phyloP scores from a whole-genome alignment of 2,329 filamentous ascomycete genomes.

The Neonectria punicea region DNA sequence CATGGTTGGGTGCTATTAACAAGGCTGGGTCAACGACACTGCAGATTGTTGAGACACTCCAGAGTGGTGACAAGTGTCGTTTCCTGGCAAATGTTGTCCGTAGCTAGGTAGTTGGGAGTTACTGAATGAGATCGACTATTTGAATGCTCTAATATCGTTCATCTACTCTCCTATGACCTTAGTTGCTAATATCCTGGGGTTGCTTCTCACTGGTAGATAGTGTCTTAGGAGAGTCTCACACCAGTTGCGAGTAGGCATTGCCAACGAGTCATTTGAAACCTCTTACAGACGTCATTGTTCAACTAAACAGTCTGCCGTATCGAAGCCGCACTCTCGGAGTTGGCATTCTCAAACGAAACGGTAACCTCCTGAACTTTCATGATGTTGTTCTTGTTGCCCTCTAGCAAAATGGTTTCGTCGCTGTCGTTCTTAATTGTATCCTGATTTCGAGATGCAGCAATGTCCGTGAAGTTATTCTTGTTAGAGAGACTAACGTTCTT shows the following conservation, averaged over 20 bases:
- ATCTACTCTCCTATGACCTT: too few relatives aligned
- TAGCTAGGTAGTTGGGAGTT: not conserved
- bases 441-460: slow-evolving; percentile 11
- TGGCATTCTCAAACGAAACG: slow-evolving; percentile 19
- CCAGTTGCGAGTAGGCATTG: too few relatives aligned
- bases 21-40: not conserved
- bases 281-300: too few relatives aligned
- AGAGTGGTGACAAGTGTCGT: not conserved
- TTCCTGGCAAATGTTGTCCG: not conserved
- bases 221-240: too few relatives aligned
- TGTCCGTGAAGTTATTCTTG: slow-evolving; percentile 16
- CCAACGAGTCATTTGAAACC: too few relatives aligned
- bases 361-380: slow-evolving; percentile 19
- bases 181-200: too few relatives aligned
- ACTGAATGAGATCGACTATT: not conserved
- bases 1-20: not conserved
- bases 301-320: too few relatives aligned
- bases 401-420: slow-evolving; percentile 28
- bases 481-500: slow-evolving; percentile 11
- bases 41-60: not conserved
- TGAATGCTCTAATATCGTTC: too few relatives aligned
- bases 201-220: too few relatives aligned
- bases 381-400: slow-evolving; percentile 20
- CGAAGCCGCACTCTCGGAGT: too few relatives aligned
- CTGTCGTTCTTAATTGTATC: slow-evolving; percentile 23